Evolutionary conservation across 2,329 filamentous ascomycete species (phyloP).

Genomic region (Leptographium radiaticola): DNA sequence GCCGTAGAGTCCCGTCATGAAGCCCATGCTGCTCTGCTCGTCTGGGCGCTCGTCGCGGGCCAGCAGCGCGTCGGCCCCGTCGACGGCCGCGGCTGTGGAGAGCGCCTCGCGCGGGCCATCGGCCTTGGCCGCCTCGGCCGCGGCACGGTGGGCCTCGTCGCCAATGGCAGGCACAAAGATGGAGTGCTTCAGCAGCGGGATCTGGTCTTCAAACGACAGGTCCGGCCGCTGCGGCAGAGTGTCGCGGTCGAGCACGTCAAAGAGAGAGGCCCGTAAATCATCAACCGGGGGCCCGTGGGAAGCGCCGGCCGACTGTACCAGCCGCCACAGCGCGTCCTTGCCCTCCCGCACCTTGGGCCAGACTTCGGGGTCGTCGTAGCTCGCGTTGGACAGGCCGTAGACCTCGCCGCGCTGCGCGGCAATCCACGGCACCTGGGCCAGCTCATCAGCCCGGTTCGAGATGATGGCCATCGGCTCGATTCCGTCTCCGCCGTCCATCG

Average conservation of each 20-base stretch:
- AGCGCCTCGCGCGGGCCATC: constrained; percentile 18
- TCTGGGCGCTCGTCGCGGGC: constrained; percentile 23
- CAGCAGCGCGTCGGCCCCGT: constrained; percentile 22
- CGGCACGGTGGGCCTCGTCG: constrained; percentile 22
- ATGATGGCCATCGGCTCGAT: constrained; percentile 38
- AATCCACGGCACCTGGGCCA: constrained; percentile 44
- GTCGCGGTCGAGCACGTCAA: constrained; percentile 41
- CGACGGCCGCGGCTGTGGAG: constrained; percentile 23
- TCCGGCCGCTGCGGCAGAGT: constrained; percentile 32
- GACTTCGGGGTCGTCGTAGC: constrained; percentile 35
- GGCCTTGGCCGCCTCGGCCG: constrained; percentile 4
- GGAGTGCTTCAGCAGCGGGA: constrained; percentile 41
- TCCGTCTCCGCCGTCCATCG: neutral
- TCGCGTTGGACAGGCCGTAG: constrained; percentile 50
- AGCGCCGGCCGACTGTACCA: neutral
- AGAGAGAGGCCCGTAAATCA: constrained; percentile 36
- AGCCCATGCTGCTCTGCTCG: constrained; percentile 21
- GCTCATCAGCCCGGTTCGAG: constrained; percentile 43
- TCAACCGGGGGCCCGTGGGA: constrained; percentile 13
- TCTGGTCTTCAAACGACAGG: constrained; percentile 38
- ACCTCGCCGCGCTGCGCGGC: constrained; percentile 34
- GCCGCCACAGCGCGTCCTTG: constrained; percentile 27
- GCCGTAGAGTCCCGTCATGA: constrained; percentile 48
- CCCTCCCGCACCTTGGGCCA: constrained; percentile 52
- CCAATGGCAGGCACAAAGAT: constrained; percentile 49